phyloP scores from a whole-genome alignment of 139 green algal species.

The Coelastrella sp. region DNA sequence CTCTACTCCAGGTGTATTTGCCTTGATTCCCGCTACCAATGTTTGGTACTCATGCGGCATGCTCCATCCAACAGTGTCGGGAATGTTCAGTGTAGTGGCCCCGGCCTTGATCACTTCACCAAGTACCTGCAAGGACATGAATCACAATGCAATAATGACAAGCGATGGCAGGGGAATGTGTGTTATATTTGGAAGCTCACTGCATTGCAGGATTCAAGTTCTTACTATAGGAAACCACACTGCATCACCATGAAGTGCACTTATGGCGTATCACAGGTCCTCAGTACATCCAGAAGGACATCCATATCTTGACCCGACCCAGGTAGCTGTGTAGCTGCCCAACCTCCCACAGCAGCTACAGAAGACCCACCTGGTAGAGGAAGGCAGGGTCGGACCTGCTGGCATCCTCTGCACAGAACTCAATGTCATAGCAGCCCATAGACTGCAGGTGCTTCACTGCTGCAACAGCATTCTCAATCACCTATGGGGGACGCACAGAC shows the following conservation, averaged over 20 bases:
- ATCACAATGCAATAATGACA: too few species aligned
- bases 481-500: constrained; percentile 57
- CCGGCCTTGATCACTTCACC: constrained; percentile 77
- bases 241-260: too few species aligned
- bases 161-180: too few species aligned
- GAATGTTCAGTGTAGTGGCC: constrained; percentile 99
- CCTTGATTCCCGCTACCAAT: constrained; percentile 6
- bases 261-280: too few species aligned
- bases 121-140: constrained; percentile 28
- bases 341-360: constrained; percentile 83
- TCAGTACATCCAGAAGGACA: too few species aligned
- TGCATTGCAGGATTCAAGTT: too few species aligned
- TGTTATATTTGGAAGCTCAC: too few species aligned
- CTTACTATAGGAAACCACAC: too few species aligned
- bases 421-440: constrained; percentile 95
- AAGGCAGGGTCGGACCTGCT: constrained; percentile 91
- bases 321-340: too few species aligned
- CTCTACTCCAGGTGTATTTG: constrained; percentile 85
- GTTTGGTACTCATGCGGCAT: constrained; percentile 61
- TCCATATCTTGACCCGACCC: too few species aligned
- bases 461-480: constrained; percentile 89
- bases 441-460: constrained; percentile 85
- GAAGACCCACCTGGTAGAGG: constrained; percentile 88
- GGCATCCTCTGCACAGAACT: constrained; percentile 97
- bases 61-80: constrained; percentile 82